Percentiles rank a stretch among this genome's conserved stretches.
Conservation (phyloP, 371 early-diverging fungal species). For the Mucor velutinosus region DNA sequence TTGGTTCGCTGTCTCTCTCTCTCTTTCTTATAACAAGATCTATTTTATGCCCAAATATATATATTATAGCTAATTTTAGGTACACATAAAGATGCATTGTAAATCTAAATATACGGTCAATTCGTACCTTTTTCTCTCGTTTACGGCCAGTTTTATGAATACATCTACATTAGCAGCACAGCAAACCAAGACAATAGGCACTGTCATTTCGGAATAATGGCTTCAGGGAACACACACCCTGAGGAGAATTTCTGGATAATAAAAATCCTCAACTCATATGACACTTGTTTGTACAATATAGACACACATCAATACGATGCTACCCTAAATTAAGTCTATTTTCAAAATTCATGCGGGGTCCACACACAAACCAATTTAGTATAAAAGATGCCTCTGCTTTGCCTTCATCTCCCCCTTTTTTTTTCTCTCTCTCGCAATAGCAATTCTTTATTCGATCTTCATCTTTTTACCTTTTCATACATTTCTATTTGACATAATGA, state of each 20-base stretch:
- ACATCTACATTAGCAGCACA: neutral
- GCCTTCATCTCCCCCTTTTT: neutral
- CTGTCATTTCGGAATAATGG: slow-evolving; percentile 17
- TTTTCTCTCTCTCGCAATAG: neutral
- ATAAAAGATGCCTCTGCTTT: slow-evolving; percentile 1
- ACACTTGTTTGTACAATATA: neutral
- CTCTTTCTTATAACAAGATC: no score
- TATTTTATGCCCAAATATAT: no score
- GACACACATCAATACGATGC: neutral
- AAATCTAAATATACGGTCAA: no score
- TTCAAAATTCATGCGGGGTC: neutral
- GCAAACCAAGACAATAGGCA: neutral
- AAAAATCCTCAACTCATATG: neutral
- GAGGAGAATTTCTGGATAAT: slow-evolving; percentile 9
- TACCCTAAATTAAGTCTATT: neutral
- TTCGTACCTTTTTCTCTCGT: no score
- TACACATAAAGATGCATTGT: no score
- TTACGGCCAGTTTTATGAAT: no score
- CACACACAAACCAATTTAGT: neutral
- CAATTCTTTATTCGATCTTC: neutral
- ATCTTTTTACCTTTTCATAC: neutral
- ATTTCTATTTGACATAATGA: slow-evolving; percentile 23
- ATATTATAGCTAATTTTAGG: no score
- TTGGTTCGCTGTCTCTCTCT: no score
- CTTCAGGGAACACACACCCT: slow-evolving; percentile 7